Base-by-base conservation (phyloP, 2,329 filamentous ascomycete genomes). In the Triangularia setosa region DNA sequence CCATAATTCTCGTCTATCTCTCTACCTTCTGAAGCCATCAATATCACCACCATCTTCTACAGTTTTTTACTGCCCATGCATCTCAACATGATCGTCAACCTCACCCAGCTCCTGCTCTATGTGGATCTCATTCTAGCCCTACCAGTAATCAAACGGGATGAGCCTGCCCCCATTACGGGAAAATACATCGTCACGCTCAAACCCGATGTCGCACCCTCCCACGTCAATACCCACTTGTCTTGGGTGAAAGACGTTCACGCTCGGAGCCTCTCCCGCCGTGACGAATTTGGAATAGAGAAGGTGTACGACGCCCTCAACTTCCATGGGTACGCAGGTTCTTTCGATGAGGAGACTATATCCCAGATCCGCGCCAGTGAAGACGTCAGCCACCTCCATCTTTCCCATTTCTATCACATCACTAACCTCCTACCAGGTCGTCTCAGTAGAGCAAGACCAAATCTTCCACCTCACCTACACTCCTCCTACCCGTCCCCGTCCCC, bases 161-260 rank as follows among this genome's bases (percentile, higher is more conserved):
- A 73, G 33, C 55, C 69, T 44, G 52, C 27, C 4, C 23, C 52
- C 52, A 74, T 80, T 64, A 75, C 76, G 4, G 73, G 73, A 66
- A 75, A 76, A 64, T 81, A 78, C 71, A 80, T 81, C 53, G 75
- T 80, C 68, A 79, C 77, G 67, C 65, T 81, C 66, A 79, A 79
- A 72, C 66, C 69, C 27, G 75, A 73, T 16, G 70, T 74, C 60
- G 72, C 70, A 62, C 65, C 68, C n/a, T 64, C 69, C 55, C 70
- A 73, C 57, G 68, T 79, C 66, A 72, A 76, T 63, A 71, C 71
- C 14, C 78, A 80, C 67, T 25, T 77, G 21, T 71, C 64, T 68
- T 77, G 76, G 75, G 78, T 76, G 57, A 70, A 67, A 35, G 72
- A 73, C 59, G 70, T 79, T 8, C 78, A 80, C 66, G 69, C 71